Evolutionary conservation across 148 eudicot genomes (phyloP).

Genomic region (Cornus kousa): DNA sequence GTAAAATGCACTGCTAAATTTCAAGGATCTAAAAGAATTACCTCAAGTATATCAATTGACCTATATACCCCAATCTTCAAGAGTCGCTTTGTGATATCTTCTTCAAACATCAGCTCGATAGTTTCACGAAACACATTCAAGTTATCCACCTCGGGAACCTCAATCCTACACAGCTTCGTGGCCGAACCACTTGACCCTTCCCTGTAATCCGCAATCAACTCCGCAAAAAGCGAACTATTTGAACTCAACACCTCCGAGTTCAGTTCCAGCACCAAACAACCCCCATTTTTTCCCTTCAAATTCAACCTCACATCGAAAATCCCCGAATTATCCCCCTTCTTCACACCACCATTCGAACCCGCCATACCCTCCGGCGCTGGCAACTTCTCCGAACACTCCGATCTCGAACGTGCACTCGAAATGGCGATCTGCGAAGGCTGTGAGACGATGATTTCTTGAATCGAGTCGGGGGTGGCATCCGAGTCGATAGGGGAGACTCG

Average conservation of each 20-base stretch:
- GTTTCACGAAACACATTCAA: constrained; percentile 73
- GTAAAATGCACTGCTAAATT: background rate
- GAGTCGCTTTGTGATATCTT: constrained; percentile 48
- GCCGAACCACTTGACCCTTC: constrained; percentile 20
- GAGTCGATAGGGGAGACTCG: constrained; percentile 82
- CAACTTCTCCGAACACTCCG: constrained; percentile 6
- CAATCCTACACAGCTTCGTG: constrained; percentile 65
- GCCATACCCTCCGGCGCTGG: constrained; percentile 4
- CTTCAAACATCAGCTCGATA: constrained; percentile 90
- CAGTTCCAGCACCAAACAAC: constrained; percentile 64
- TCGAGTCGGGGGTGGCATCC: constrained; percentile 25
- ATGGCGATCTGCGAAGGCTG: constrained; percentile 13
- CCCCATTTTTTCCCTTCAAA: constrained; percentile 70
- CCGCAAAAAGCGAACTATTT: constrained; percentile 57
- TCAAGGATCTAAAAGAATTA: constrained; percentile 13
- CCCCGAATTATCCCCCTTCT: constrained; percentile 17
- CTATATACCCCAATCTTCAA: constrained; percentile 65
- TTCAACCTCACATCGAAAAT: constrained; percentile 78
- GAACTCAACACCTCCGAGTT: constrained; percentile 62
- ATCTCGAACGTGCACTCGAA: constrained; percentile 10
- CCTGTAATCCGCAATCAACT: constrained; percentile 42
- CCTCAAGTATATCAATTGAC: constrained; percentile 83
- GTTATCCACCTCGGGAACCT: constrained; percentile 85
- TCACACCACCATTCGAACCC: constrained; percentile 1
- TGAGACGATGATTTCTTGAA: constrained; percentile 15